A percentile compares a stretch with the other conserved stretches of the same genome.
Conservation (phyloP, 768 basidiomycete species). For the Mycena vitilis region DNA sequence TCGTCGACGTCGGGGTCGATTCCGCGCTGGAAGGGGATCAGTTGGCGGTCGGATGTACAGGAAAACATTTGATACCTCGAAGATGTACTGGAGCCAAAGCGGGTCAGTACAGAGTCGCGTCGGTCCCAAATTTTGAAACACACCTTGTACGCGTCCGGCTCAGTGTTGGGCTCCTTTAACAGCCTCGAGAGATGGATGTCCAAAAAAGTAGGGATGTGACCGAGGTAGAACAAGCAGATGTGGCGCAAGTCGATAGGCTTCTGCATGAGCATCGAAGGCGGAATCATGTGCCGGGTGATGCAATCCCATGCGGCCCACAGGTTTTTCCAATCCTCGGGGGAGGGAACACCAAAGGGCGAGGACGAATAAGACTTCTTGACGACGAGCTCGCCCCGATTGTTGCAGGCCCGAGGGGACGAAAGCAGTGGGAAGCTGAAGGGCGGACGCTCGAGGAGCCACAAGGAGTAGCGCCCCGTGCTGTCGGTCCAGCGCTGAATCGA, state of each 20-base stretch:
- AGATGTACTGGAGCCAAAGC: slow-evolving; percentile 64
- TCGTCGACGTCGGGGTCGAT: slow-evolving; percentile 97
- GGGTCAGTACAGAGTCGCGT: neutral
- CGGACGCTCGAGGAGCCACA: slow-evolving; percentile 94
- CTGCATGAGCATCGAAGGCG: slow-evolving; percentile 83
- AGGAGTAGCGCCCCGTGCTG: slow-evolving; percentile 73
- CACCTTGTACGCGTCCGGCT: slow-evolving; percentile 85
- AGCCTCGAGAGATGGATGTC: slow-evolving; percentile 89
- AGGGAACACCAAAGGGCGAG: slow-evolving; percentile 76
- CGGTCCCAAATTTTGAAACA: slow-evolving; percentile 30
- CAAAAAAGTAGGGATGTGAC: slow-evolving; percentile 93
- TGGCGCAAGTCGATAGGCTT: slow-evolving; percentile 96
- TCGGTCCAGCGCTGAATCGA: slow-evolving; percentile 91
- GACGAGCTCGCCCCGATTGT: slow-evolving; percentile 38
- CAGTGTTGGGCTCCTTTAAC: slow-evolving; percentile 81
- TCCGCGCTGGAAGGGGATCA: slow-evolving; percentile 71
- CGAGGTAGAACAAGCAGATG: slow-evolving; percentile 96
- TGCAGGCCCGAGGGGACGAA: slow-evolving; percentile 48
- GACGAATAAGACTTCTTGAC: slow-evolving; percentile 41
- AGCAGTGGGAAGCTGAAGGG: slow-evolving; percentile 80
- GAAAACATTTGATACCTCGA: slow-evolving; percentile 62
- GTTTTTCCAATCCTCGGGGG: slow-evolving; percentile 79
- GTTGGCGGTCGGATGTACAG: neutral
- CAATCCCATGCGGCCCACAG: slow-evolving; percentile 94
- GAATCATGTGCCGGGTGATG: slow-evolving; percentile 87